These are phyloP conservation scores for Afroboletus lepidellus DNA, from an alignment of 1,284 basidiomycete species.

Conservation along the genomic window DNA sequence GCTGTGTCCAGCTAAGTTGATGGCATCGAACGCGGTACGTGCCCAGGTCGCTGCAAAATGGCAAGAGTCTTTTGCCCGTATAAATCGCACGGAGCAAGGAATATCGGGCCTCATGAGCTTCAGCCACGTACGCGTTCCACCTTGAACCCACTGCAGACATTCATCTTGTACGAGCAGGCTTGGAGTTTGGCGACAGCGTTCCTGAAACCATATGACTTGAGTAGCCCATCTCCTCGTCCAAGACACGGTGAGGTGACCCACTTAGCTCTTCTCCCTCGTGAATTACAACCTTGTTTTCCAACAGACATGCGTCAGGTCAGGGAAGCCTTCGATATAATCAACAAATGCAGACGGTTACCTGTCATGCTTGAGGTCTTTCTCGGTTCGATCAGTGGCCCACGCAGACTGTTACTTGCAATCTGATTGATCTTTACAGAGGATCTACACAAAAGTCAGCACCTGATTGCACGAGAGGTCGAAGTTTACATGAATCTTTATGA, in stretches of 20 bases:
- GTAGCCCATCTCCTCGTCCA: constrained; percentile 33
- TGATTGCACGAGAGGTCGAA: constrained; percentile 60
- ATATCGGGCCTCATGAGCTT: constrained; percentile 65
- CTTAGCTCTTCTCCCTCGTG: background rate
- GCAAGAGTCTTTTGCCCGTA: constrained; percentile 63
- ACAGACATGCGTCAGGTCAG: constrained; percentile 51
- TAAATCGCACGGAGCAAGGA: constrained; percentile 62
- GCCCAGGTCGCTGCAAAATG: constrained; percentile 68
- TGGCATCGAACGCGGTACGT: constrained; percentile 56
- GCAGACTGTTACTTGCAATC: background rate
- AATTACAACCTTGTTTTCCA: background rate
- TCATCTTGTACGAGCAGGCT: constrained; percentile 43
- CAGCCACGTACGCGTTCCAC: constrained; percentile 49
- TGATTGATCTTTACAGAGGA: constrained; percentile 46
- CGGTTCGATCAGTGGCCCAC: constrained; percentile 40
- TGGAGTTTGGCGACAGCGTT: constrained; percentile 60
- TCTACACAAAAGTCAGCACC: constrained; percentile 54
- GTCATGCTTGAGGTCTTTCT: constrained; percentile 66
- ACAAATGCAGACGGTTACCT: constrained; percentile 55
- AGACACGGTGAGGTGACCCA: constrained; percentile 37
- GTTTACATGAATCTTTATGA: constrained; percentile 59
- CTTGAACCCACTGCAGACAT: background rate
- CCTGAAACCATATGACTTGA: constrained; percentile 57
- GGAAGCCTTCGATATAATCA: constrained; percentile 54
- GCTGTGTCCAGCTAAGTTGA: constrained; percentile 28